phyloP scores from a whole-genome alignment of 2,329 filamentous ascomycete genomes.

The Fusarium bactridioides region DNA sequence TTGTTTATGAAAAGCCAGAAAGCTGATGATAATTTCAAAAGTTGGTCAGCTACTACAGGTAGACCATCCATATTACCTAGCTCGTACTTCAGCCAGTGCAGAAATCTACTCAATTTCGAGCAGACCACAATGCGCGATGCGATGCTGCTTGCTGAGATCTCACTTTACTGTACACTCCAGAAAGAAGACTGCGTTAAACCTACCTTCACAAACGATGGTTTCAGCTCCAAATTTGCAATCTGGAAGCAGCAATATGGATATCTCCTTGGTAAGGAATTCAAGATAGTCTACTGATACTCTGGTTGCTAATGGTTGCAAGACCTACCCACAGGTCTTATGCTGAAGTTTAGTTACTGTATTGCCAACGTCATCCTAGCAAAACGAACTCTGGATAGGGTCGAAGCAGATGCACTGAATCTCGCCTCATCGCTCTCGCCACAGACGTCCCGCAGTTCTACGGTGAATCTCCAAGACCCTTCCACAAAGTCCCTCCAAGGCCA shows the following conservation, averaged over 20 bases:
- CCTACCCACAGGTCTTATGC: slow-evolving; percentile 1
- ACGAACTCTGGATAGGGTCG: slow-evolving; percentile 9
- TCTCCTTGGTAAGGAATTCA: slow-evolving; percentile 10
- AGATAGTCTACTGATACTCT: neutral
- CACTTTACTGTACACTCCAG: slow-evolving; percentile 48
- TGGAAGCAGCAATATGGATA: slow-evolving; percentile 33
- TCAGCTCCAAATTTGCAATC: neutral
- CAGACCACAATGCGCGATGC: slow-evolving; percentile 52
- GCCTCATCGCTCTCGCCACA: slow-evolving; percentile 1
- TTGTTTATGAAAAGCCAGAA: neutral
- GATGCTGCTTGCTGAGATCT: slow-evolving; percentile 51
- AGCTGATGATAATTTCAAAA: slow-evolving; percentile 15
- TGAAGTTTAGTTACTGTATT: slow-evolving; percentile 17
- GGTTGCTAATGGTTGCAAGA: neutral
- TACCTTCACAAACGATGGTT: slow-evolving; percentile 37
- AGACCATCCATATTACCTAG: slow-evolving; percentile 49
- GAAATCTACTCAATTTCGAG: slow-evolving; percentile 51
- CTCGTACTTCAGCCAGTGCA: slow-evolving; percentile 51
- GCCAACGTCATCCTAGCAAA: slow-evolving; percentile 22
- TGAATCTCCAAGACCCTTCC: neutral
- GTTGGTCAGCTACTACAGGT: slow-evolving; percentile 52
- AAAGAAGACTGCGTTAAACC: slow-evolving; percentile 43
- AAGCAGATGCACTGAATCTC: neutral
- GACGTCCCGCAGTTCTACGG: neutral
- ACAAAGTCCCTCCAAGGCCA: slow-evolving; percentile 3